phyloP scores from a whole-genome alignment of 495 filamentous ascomycete species.

The Penicillium samsonianum region DNA sequence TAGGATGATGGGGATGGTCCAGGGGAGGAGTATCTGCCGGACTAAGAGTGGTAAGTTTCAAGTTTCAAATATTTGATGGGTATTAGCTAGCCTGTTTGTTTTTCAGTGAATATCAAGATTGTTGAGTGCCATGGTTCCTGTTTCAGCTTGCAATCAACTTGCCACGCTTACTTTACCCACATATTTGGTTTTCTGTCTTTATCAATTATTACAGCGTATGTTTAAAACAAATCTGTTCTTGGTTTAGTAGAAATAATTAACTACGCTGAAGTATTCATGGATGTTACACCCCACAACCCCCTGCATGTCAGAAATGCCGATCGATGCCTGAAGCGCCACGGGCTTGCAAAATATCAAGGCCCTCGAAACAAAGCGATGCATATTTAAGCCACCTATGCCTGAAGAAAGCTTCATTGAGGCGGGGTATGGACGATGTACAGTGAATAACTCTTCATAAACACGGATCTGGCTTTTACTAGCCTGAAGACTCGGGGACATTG shows the following conservation, averaged over 20 bases:
- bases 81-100: neutral
- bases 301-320: conserved; percentile 14
- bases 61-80: neutral
- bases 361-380: conserved; percentile 4
- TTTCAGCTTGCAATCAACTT: conserved; percentile 14
- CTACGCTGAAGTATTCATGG: neutral
- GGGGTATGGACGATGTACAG: neutral
- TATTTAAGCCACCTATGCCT: conserved; percentile 9
- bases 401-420: conserved; percentile 15
- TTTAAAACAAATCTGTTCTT: neutral
- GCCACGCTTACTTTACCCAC: neutral
- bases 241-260: neutral
- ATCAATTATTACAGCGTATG: neutral
- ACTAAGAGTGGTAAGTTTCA: neutral
- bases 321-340: conserved; percentile 30
- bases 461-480: neutral
- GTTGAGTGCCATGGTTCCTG: neutral
- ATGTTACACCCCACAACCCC: neutral
- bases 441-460: neutral
- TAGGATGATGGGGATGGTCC: conserved; percentile 9
- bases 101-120: neutral
- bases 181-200: neutral
- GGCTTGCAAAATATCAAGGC: neutral
- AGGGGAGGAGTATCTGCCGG: neutral
- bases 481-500: neutral